phyloP scores from a whole-genome alignment of 169 alveolate species.

The Ichthyophthirius multifiliis region DNA sequence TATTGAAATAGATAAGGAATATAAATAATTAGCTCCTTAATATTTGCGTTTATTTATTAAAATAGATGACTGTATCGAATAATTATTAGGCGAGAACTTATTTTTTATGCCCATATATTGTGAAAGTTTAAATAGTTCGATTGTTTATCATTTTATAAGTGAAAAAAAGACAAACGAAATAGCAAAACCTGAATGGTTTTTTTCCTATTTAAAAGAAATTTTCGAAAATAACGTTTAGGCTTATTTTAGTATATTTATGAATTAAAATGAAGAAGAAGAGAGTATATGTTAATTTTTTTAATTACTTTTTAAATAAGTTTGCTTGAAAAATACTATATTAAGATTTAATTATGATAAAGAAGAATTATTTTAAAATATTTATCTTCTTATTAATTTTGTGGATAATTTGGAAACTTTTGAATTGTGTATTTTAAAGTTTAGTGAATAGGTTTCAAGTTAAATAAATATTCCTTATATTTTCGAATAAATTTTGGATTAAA shows the following conservation, averaged over 20 bases:
- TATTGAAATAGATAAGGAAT: not conserved
- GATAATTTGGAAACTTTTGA: not conserved
- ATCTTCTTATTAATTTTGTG: not conserved
- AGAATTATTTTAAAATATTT: not conserved
- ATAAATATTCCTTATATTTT: no score
- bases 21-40: not conserved
- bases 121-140: not conserved
- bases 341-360: constrained; percentile 7
- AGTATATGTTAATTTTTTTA: not conserved
- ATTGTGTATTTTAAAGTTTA: not conserved
- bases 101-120: not conserved
- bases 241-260: not conserved
- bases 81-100: not conserved
- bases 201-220: not conserved
- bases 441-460: no score
- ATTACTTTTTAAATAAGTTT: not conserved
- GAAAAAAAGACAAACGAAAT: not conserved
- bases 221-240: not conserved
- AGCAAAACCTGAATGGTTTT: constrained; percentile 1
- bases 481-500: no score
- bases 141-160: not conserved
- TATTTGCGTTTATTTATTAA: not conserved
- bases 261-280: not conserved
- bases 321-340: not conserved
- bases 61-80: not conserved